Conservation (phyloP, 768 basidiomycete species). For the Amylocystis lapponica region DNA sequence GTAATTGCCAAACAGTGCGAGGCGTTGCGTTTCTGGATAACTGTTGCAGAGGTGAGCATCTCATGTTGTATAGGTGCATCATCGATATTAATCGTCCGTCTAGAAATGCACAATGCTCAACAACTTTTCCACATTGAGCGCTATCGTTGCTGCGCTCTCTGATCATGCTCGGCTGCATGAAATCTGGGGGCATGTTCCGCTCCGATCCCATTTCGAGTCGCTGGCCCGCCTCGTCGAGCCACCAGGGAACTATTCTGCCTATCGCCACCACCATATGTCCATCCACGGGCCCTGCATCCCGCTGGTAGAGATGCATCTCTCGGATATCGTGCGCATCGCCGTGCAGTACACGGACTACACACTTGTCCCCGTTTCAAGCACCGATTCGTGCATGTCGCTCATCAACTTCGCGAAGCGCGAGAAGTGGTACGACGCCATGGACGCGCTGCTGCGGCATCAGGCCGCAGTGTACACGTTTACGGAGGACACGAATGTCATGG, state of each 20-base stretch:
- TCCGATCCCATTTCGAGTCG: conserved; percentile 43
- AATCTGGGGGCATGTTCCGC: conserved; percentile 62
- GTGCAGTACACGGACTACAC: conserved; percentile 42
- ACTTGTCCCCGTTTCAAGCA: conserved; percentile 10
- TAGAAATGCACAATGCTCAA: conserved; percentile 62
- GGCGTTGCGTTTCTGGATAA: conserved; percentile 69
- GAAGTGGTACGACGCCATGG: conserved; percentile 49
- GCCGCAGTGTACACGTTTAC: conserved; percentile 42
- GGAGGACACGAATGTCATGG: conserved; percentile 39
- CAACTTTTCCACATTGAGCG: conserved; percentile 65
- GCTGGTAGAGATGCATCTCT: conserved; percentile 57
- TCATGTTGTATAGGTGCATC: background rate
- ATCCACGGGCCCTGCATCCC: conserved; percentile 56
- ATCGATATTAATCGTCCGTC: conserved; percentile 10
- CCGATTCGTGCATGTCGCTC: conserved; percentile 15
- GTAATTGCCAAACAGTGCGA: conserved; percentile 48
- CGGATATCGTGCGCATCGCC: conserved; percentile 50
- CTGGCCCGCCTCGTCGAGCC: conserved; percentile 56
- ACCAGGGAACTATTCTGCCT: conserved; percentile 48
- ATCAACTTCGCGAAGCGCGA: conserved; percentile 53
- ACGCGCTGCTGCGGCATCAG: conserved; percentile 54
- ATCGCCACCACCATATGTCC: conserved; percentile 41
- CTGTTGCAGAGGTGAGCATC: conserved; percentile 59
- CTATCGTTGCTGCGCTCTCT: conserved; percentile 58
- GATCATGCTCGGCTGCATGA: conserved; percentile 51